phyloP scores from a whole-genome alignment of 345 rosid genomes.

The Corymbia maculata region DNA sequence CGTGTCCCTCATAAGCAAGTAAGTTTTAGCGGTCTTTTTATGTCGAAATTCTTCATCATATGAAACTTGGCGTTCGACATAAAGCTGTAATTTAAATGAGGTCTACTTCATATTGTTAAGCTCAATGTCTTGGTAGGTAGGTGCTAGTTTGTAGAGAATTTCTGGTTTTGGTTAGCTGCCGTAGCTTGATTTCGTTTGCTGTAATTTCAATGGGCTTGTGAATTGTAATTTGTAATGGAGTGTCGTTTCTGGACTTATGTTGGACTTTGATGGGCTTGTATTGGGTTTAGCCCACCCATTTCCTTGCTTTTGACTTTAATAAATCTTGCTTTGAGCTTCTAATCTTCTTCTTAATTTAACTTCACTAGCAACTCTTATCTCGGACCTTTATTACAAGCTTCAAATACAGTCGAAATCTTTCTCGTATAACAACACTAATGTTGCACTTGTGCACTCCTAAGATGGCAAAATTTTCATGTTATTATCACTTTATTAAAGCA shows the following conservation, averaged over 20 bases:
- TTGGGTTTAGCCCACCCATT: background rate
- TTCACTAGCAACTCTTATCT: background rate
- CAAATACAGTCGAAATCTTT: background rate
- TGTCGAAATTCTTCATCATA: background rate
- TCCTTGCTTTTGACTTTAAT: background rate
- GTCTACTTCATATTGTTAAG: background rate
- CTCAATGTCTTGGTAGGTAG: background rate
- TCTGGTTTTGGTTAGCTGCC: background rate
- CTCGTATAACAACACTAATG: background rate
- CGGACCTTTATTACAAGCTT: background rate
- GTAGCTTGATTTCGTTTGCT: background rate
- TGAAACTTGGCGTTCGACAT: background rate
- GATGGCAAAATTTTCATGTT: rapidly evolving
- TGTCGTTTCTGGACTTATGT: background rate
- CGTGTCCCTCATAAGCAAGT: background rate
- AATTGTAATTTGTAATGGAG: background rate
- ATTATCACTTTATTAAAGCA: background rate
- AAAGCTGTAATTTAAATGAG: background rate
- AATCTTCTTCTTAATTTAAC: background rate
- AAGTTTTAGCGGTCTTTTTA: background rate
- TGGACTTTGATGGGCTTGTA: background rate
- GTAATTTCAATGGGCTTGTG: background rate
- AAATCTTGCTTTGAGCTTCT: background rate
- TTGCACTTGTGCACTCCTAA: background rate
- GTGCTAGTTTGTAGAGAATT: background rate